Base-by-base conservation (phyloP, 495 filamentous ascomycete species). In the Penicillium pancosmium region DNA sequence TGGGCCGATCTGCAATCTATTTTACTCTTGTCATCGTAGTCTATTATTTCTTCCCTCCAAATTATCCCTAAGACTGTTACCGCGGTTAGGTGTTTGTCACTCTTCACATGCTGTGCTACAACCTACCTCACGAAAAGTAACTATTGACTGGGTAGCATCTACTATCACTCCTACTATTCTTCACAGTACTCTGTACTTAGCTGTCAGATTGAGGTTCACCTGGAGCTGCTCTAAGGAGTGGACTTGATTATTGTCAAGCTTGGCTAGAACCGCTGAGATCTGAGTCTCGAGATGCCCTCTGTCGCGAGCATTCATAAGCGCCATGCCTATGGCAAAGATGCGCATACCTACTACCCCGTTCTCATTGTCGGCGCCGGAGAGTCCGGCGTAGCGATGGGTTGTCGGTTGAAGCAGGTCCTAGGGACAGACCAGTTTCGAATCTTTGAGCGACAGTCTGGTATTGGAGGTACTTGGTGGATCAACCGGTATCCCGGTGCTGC, bases 381-480 rank as follows among this genome's bases (percentile, higher is more conserved):
- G 69, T 87, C 84, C 0, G 88, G 82, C 3, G 86, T 90, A 63
- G 86, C 84, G 11, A 82, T 88, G 75, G 87, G 80, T 13, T 88
- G 85, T 59, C 78, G 80, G 16, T 64, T 90, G 57, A 85, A 84
- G 57, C 75, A 86, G 51, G 75, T 74, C 46, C 75, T 88, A 12
- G 81, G 80, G 25, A 85, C 84, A 55, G 82, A 87, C 63, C 83
- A 88, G 56, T 84, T 89, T 62, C 68, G 82, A 21, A 80, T 91
- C 56, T 89, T 90, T 65, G 87, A 89, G 3, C 71, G 82, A 31
- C 79, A 85, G 55, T 69, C 80, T 2, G 81, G 79, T 6, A 79
- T 88, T 57, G 88, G 88, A 43, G 88, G 88, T 15, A 88, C 87
- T 12, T 91, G 87, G 87, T 82, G 78, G 74, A 81, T 82, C 50